A percentile compares a stretch with the other conserved stretches of the same genome.
These are phyloP conservation scores for Vanderwaltozyma tropicalis DNA, from an alignment of 805 yeast genomes.

Conservation along the genomic window DNA sequence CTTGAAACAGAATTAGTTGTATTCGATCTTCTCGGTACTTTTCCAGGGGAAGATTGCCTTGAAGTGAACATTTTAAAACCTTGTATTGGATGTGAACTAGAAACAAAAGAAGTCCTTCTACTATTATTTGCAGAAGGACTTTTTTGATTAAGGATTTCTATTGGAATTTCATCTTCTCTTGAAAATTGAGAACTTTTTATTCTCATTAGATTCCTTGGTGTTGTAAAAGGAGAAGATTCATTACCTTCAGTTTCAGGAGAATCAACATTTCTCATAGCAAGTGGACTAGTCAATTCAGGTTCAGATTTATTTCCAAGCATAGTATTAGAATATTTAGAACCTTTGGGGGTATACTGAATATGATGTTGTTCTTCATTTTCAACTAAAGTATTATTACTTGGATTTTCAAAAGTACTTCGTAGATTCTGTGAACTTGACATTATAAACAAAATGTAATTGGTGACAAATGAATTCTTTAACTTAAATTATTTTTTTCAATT, in stretches of 20 bases:
- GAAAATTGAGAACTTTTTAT: background rate
- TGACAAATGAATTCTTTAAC: no score
- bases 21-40: background rate
- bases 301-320: background rate
- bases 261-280: no score
- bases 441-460: no score
- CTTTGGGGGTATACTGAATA: no score
- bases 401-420: no score
- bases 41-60: background rate
- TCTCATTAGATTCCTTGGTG: background rate
- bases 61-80: background rate
- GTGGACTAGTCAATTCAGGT: background rate
- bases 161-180: background rate
- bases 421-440: no score
- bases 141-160: slow-evolving; percentile 36
- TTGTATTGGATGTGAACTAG: background rate
- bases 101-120: slow-evolving; percentile 6
- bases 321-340: no score
- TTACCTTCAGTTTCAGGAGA: background rate
- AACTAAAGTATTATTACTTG: no score
- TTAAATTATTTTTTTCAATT: no score
- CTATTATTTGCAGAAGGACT: slow-evolving; percentile 3
- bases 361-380: no score
- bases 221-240: slow-evolving; percentile 1
- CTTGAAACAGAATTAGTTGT: background rate